Evolutionary conservation across 2,329 filamentous ascomycete species (phyloP).

Genomic region (Myriosclerotinia scirpicola): DNA sequence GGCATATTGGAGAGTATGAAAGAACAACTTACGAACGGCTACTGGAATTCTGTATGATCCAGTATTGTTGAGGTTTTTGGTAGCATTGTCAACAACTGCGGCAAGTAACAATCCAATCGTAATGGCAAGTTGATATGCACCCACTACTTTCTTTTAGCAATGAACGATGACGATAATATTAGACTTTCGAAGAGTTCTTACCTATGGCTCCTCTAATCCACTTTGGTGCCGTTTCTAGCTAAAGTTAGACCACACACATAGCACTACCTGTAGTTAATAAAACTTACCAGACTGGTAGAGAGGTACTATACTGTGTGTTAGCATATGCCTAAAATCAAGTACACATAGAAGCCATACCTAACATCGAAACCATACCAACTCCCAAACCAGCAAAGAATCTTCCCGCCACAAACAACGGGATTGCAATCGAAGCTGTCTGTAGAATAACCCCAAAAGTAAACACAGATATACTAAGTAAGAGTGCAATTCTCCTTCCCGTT

Average conservation of each 20-base stretch:
- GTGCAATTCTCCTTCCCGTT: conserved; percentile 59
- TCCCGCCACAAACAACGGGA: conserved; percentile 69
- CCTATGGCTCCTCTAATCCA: conserved; percentile 21
- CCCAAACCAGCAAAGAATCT: conserved; percentile 73
- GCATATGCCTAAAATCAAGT: background rate
- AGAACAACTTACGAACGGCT: conserved; percentile 50
- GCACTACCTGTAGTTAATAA: background rate
- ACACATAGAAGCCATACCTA: conserved; percentile 45
- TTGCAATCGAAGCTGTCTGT: conserved; percentile 60
- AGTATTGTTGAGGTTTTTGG: conserved; percentile 59
- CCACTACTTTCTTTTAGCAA: conserved; percentile 12
- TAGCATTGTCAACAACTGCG: conserved; percentile 72
- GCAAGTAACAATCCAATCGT: conserved; percentile 76
- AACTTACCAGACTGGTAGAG: conserved; percentile 20
- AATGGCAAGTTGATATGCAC: conserved; percentile 77
- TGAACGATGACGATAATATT: no score
- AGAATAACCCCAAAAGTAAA: conserved; percentile 68
- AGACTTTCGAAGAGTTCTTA: background rate
- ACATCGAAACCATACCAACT: conserved; percentile 69
- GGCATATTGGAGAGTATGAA: no score
- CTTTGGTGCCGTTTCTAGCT: conserved; percentile 20
- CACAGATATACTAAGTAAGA: conserved; percentile 59
- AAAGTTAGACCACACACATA: background rate
- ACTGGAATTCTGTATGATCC: conserved; percentile 79
- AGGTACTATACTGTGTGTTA: conserved; percentile 11